A percentile compares a stretch with the other conserved stretches of the same genome.
Conservation (phyloP, 2,329 filamentous ascomycete genomes). For the Akanthomyces muscarius region DNA sequence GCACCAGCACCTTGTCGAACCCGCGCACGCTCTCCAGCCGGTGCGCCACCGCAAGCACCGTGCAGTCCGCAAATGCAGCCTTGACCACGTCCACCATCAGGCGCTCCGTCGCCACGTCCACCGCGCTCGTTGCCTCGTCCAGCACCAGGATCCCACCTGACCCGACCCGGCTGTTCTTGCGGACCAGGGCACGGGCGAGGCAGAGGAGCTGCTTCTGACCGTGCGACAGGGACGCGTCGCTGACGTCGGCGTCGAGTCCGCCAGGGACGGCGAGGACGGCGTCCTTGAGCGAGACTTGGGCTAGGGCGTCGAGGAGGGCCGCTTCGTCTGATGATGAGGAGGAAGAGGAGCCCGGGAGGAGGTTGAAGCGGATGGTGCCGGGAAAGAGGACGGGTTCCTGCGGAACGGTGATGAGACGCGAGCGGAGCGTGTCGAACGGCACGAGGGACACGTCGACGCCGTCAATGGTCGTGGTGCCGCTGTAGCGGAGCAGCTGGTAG, state of each 20-base stretch:
- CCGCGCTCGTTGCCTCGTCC: slow-evolving; percentile 15
- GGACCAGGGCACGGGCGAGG: slow-evolving; percentile 9
- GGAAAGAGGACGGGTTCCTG: slow-evolving; percentile 19
- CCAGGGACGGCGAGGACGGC: background rate
- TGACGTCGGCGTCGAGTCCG: slow-evolving; percentile 1
- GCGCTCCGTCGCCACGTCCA: slow-evolving; percentile 15
- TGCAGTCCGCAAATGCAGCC: background rate
- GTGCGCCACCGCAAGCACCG: slow-evolving; percentile 13
- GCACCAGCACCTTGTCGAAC: slow-evolving; percentile 5
- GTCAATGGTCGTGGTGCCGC: slow-evolving; percentile 12
- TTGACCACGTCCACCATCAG: background rate
- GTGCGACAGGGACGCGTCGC: slow-evolving; percentile 2
- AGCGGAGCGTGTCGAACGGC: slow-evolving; percentile 16
- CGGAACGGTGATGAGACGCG: slow-evolving; percentile 17
- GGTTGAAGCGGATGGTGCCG: slow-evolving; percentile 8
- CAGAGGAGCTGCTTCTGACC: slow-evolving; percentile 15
- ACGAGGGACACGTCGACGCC: slow-evolving; percentile 13
- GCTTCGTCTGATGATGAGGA: background rate
- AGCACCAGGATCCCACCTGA: slow-evolving; percentile 5
- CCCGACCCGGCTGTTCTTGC: background rate
- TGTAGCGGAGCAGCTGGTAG: background rate
- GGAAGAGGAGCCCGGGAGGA: background rate
- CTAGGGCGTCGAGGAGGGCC: background rate
- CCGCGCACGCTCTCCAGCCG: slow-evolving; percentile 5
- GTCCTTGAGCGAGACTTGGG: background rate